Percentiles rank a stretch among this genome's conserved stretches.
Conservation (phyloP, 495 filamentous ascomycete genomes). For the Penicillium argentinense region DNA sequence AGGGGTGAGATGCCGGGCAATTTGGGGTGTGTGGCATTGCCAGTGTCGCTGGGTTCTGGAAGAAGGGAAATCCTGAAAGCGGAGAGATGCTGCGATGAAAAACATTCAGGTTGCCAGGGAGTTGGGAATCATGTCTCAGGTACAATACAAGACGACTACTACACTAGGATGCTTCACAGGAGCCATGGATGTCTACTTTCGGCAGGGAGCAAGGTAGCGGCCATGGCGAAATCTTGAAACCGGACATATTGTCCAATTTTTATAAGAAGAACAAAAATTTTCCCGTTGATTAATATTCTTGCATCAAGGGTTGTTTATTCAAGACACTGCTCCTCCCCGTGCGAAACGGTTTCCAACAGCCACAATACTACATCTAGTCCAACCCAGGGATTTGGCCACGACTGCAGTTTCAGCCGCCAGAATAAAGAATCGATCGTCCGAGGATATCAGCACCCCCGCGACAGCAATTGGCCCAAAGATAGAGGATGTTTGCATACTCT, state of each 20-base stretch:
- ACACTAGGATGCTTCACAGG: neutral
- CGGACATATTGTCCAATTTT: neutral
- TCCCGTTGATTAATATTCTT: neutral
- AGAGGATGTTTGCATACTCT: too few relatives aligned
- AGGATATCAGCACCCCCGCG: neutral
- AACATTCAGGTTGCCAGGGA: neutral
- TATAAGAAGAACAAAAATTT: neutral
- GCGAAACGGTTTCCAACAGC: too few relatives aligned
- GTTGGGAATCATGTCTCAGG: conserved; percentile 8
- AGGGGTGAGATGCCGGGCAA: neutral
- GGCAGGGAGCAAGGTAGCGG: neutral
- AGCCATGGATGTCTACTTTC: neutral
- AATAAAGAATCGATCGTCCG: neutral
- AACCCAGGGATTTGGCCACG: too few relatives aligned
- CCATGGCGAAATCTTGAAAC: neutral
- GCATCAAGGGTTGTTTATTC: too few relatives aligned
- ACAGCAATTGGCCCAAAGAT: too few relatives aligned
- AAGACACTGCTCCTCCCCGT: neutral
- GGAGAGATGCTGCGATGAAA: neutral
- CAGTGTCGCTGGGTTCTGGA: too few relatives aligned
- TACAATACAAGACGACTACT: conserved; percentile 12
- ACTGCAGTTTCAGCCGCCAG: neutral
- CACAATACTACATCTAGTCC: too few relatives aligned
- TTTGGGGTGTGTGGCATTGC: neutral
- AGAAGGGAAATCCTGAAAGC: too few relatives aligned